phyloP scores from a whole-genome alignment of 768 basidiomycete genomes.

The Holtermanniella nyarrowii region DNA sequence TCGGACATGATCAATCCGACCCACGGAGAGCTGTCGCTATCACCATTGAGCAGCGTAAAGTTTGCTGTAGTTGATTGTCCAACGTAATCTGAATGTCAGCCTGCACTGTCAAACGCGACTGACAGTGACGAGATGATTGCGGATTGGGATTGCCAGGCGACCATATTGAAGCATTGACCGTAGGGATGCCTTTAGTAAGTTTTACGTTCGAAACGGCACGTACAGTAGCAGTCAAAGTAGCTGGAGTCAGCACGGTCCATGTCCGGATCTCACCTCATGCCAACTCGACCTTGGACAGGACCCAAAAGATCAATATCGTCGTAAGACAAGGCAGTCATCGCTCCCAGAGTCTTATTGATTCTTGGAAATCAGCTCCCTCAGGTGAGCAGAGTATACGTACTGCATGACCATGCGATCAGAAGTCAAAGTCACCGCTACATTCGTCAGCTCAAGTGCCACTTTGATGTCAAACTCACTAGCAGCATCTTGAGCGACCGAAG shows the following conservation, averaged over 20 bases:
- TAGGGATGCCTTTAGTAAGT: too few relatives aligned
- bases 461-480: too few relatives aligned
- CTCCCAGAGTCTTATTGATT: constrained; percentile 9
- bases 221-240: constrained; percentile 5
- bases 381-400: too few relatives aligned
- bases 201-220: too few relatives aligned
- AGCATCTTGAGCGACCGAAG: too few relatives aligned
- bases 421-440: too few relatives aligned
- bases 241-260: too few relatives aligned
- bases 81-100: background rate
- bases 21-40: too few relatives aligned
- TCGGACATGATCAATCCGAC: constrained; percentile 1
- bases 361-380: too few relatives aligned
- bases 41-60: background rate
- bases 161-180: constrained; percentile 1
- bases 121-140: constrained; percentile 1
- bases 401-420: too few relatives aligned
- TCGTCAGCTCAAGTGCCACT: too few relatives aligned
- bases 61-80: constrained; percentile 2
- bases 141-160: constrained; percentile 3
- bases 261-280: constrained; percentile 3
- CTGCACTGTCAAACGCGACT: background rate
- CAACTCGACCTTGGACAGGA: constrained; percentile 2
- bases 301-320: constrained; percentile 8
- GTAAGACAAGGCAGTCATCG: constrained; percentile 3